Evolutionary conservation across 352 stramenopile species (phyloP).

Genomic region (Phytopythium aichiense): DNA sequence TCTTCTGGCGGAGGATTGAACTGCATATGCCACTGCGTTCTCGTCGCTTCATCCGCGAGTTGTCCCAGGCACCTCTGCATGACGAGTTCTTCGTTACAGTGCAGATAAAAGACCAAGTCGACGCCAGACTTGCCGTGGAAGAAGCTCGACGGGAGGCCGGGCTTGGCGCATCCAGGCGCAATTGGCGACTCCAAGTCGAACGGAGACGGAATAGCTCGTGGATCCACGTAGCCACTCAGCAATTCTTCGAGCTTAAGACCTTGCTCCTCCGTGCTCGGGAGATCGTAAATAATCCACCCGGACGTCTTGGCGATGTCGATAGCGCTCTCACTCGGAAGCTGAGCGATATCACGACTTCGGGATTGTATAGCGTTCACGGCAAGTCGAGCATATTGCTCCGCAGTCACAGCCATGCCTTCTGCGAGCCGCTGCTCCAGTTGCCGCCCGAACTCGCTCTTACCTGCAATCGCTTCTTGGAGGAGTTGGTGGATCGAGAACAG

Average conservation of each 20-base stretch:
- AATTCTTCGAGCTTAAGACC: conserved; percentile 40
- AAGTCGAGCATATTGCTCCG: conserved; percentile 50
- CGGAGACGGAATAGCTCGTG: conserved; percentile 27
- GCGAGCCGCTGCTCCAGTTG: conserved; percentile 23
- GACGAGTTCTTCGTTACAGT: conserved; percentile 25
- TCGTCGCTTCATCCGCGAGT: conserved; percentile 44
- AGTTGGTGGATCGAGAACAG: conserved; percentile 49
- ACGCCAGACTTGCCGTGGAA: conserved; percentile 65
- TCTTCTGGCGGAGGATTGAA: conserved; percentile 39
- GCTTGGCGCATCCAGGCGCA: conserved; percentile 32
- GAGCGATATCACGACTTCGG: conserved; percentile 10
- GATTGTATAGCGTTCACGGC: conserved; percentile 32
- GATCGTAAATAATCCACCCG: conserved; percentile 66
- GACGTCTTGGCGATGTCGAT: conserved; percentile 6
- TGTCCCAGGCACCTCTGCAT: conserved; percentile 61
- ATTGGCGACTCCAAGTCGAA: conserved; percentile 57
- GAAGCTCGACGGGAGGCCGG: conserved; percentile 33
- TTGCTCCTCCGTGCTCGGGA: conserved; percentile 46
- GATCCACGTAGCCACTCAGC: conserved; percentile 56
- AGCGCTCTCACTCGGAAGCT: not conserved
- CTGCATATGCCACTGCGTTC: conserved; percentile 42
- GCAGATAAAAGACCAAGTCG: conserved; percentile 68
- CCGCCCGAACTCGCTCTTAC: conserved; percentile 23
- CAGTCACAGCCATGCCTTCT: conserved; percentile 36
- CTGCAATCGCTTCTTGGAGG: conserved; percentile 26